phyloP scores from a whole-genome alignment of 1,284 basidiomycete species.

The Rhodotorula sp. region DNA sequence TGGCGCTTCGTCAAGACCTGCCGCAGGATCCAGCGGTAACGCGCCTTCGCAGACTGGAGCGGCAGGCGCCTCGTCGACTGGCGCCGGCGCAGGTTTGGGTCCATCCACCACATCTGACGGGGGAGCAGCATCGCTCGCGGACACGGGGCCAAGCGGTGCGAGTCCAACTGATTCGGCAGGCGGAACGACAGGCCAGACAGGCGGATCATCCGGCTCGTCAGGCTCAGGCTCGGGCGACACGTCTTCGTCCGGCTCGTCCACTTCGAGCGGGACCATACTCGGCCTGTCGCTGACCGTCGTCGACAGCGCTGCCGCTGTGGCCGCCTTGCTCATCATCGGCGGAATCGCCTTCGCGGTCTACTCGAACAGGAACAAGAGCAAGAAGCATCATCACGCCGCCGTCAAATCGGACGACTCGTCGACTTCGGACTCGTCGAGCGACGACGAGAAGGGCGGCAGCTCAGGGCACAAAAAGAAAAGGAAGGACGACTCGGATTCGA shows the following conservation, averaged over 20 bases:
- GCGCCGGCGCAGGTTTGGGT: too few species aligned
- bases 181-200: too few species aligned
- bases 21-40: too few species aligned
- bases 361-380: constrained; percentile 1
- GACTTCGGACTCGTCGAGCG: not conserved
- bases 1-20: not conserved
- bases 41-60: too few species aligned
- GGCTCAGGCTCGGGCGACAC: not conserved
- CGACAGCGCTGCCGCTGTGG: not conserved
- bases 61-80: too few species aligned
- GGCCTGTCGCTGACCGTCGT: not conserved
- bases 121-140: not conserved
- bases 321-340: not conserved
- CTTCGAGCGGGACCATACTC: not conserved
- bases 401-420: not conserved
- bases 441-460: not conserved
- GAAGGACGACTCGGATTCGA: not conserved
- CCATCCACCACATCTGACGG: not conserved
- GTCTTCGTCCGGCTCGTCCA: not conserved
- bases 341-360: not conserved
- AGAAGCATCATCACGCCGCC: not conserved
- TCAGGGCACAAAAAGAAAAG: not conserved
- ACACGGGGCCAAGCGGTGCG: not conserved
- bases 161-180: not conserved
- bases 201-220: not conserved